Evolutionary conservation across 208 protist species (phyloP).

Genomic region (Trypanosoma cruzi): DNA sequence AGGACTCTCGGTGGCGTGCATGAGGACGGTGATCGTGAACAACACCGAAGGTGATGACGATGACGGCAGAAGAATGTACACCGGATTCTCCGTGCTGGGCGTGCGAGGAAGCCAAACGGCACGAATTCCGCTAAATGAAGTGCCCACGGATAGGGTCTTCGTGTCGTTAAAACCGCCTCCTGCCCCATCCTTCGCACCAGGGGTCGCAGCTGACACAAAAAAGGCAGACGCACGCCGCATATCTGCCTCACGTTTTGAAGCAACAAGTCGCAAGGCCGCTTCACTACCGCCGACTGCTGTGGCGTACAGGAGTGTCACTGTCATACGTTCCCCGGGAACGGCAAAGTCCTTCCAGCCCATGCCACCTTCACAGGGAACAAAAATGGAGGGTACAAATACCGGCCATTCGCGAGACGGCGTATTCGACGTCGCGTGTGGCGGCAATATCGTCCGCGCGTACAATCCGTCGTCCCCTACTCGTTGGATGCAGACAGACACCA

Average conservation of each 20-base stretch:
- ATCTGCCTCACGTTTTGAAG: slow-evolving; percentile 69
- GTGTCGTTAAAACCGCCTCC: not conserved
- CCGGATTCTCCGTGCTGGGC: slow-evolving; percentile 35
- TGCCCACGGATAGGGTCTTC: slow-evolving; percentile 22
- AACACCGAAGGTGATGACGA: slow-evolving; percentile 14
- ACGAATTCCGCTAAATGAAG: slow-evolving; percentile 39
- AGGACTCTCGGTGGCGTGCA: slow-evolving; percentile 8
- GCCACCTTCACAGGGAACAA: slow-evolving; percentile 44
- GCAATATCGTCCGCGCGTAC: slow-evolving; percentile 40
- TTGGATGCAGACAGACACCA: slow-evolving; percentile 62
- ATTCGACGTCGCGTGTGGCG: slow-evolving; percentile 24
- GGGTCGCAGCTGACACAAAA: not conserved
- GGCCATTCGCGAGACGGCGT: slow-evolving; percentile 22
- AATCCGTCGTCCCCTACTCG: slow-evolving; percentile 63
- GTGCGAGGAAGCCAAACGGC: slow-evolving; percentile 38
- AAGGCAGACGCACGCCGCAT: slow-evolving; percentile 43
- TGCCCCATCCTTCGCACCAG: not conserved
- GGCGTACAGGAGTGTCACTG: slow-evolving; percentile 67
- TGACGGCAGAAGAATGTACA: slow-evolving; percentile 48
- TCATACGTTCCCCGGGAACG: slow-evolving; percentile 75
- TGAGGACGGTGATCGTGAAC: slow-evolving; percentile 19
- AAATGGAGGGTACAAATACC: slow-evolving; percentile 61
- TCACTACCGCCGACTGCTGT: slow-evolving; percentile 63
- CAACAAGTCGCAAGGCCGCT: slow-evolving; percentile 60
- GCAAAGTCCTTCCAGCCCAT: slow-evolving; percentile 59